phyloP scores from a whole-genome alignment of 768 basidiomycete genomes.

The Trametes cinnabarina region DNA sequence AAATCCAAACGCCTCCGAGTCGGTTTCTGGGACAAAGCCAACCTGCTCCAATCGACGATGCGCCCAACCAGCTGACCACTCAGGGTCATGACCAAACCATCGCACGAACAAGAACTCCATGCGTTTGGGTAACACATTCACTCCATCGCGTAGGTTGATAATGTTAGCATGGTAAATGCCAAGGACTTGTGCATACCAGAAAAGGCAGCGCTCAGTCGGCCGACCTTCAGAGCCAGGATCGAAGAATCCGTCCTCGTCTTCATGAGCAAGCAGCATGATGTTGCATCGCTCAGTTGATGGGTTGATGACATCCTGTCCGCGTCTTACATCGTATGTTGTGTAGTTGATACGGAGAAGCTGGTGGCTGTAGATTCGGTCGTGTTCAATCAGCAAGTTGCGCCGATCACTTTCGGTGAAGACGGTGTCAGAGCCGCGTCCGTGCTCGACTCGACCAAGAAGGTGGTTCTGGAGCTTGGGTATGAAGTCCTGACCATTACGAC shows the following conservation, averaged over 20 bases:
- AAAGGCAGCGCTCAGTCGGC: background rate
- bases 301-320: conserved; percentile 42
- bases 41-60: conserved; percentile 34
- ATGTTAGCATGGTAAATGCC: conserved; percentile 31
- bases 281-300: conserved; percentile 31
- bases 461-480: background rate
- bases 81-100: conserved; percentile 34
- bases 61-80: conserved; percentile 28
- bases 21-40: conserved; percentile 25
- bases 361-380: conserved; percentile 32
- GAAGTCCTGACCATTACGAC: background rate
- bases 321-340: conserved; percentile 42
- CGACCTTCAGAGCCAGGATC: background rate
- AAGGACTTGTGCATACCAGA: conserved; percentile 30
- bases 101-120: conserved; percentile 40
- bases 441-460: background rate
- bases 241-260: conserved; percentile 4
- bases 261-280: conserved; percentile 27
- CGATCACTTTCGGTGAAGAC: too few species aligned
- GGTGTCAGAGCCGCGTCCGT: background rate
- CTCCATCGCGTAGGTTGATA: conserved; percentile 17
- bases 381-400: background rate
- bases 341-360: conserved; percentile 35
- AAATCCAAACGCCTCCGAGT: conserved; percentile 41
- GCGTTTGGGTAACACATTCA: conserved; percentile 9